Base-by-base conservation (phyloP, 2,329 filamentous ascomycete species). In the Penicillium hordei region DNA sequence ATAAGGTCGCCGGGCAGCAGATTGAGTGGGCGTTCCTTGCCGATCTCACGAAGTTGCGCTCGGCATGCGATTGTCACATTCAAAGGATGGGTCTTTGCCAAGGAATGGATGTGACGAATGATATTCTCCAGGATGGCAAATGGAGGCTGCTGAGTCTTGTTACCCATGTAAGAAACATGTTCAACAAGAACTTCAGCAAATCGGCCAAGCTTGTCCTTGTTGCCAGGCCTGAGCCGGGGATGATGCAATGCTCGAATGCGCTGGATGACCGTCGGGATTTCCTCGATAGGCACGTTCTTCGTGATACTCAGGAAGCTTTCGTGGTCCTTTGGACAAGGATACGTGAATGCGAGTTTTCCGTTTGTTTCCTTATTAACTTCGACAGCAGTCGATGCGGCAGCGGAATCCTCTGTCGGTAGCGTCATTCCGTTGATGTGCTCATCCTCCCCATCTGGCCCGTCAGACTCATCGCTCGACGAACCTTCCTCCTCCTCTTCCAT, bases 221-320 rank as follows among this genome's bases (percentile, higher is more conserved):
- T 97, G 58, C 89, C 86, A 63, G 85, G 85, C 61, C 89, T 86
- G 33, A 99, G 83, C 65, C 93, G 93, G 8, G 93, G 90, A 70
- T 97, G 92, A 72, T 97, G 89, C n/a, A 96, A 79, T 13, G 93
- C 89, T 75, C 94, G 87, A 67, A 99, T 94, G 60, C 93, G 86
- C 74, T 96, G 93, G 25, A 99, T 82, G 40, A 95, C 88, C 0
- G 85, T 89, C 0, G 92, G 89, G 1, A 93, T 76, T 67, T 91
- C 87, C 12, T 86, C 78, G 17, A 83, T 70, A 0, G 87, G 77
- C 39, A 93, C 82, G 40, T 81, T 78, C 50, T 85, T 80, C 46
- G 89, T 82, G 3, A 90, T 81, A 21, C 83, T 74, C 31, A 92
- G 75, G 45, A 99, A 81, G 65, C 96, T 89, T 12, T 85, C 81